Evolutionary conservation across 768 basidiomycete species (phyloP), one percentile per base, ranked within the genome.

Genomic region (Calocera cornea): DNA sequence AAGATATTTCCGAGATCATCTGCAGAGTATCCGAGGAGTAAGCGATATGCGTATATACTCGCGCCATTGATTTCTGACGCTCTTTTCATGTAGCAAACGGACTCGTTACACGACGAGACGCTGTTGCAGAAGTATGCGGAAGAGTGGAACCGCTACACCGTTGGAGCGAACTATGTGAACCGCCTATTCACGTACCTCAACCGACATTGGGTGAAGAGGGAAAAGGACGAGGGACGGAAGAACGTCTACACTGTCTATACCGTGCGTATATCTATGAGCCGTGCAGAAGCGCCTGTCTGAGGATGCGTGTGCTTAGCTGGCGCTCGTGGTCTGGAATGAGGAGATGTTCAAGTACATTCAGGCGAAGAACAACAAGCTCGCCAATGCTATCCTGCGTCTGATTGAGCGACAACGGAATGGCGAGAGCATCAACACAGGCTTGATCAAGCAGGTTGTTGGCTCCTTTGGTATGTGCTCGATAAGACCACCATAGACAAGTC

Each of bases 161-260:
- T 88, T 1, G 95, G 95, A 60, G 95, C 95, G 0, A 93, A 91
- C 74, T 98, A 97, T 75, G 92, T 97, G 78, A 95, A 98, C 76
- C 89, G 95, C 67, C 79, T 99, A 38, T 98, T 98, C 80, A 95
- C 92, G 1, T 98, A 98, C 79, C 83, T 99, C 67, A 98, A 99
- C 78, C 91, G 95, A 65, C 94, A 98, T 78, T 99, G 97, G 97
- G 95, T 99, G 49, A 95, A 95, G 80, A 84, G 95, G 65, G 97
- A 99, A 76, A 86, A 95, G 74, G 95, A 98, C 72, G 95, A 98
- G 76, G 97, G 97, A 17, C 82, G 95, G 72, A 95, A 92, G 77
- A 89, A 87, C 47, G 90, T 98, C 24, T 98, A 97, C 78, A 87
- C 87, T 0, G 92, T 99, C 22, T 98, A 98, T 75, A 99, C 95